Percentiles rank a stretch among this genome's conserved stretches.
Conservation (phyloP, 306 rosid species). For the Pachyrhizus erosus region DNA sequence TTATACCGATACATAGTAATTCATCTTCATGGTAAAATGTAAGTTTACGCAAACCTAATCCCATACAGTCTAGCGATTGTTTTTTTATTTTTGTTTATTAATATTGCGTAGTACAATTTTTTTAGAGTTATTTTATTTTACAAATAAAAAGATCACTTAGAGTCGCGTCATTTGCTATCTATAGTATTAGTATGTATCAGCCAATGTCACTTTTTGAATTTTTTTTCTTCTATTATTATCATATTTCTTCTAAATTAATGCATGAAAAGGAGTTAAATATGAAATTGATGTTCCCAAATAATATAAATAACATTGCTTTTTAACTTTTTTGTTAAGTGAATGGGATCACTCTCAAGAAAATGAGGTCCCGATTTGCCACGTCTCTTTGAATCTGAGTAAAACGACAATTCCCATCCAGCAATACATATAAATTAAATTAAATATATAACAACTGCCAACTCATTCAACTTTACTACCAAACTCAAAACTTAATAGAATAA, state of each 20-base stretch:
- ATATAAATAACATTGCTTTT: too few species aligned
- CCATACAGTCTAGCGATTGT: too few species aligned
- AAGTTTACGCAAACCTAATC: too few species aligned
- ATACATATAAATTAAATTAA: too few species aligned
- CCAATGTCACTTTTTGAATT: neutral
- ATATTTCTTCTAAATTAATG: neutral
- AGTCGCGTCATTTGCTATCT: neutral
- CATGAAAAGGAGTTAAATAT: neutral
- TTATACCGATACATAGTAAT: too few species aligned
- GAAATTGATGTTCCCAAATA: neutral
- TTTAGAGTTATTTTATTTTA: too few species aligned
- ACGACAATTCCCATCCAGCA: neutral
- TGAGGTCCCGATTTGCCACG: constrained; percentile 33
- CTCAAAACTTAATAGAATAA: neutral
- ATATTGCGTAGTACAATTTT: neutral
- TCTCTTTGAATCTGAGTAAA: neutral
- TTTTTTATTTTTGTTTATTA: too few species aligned
- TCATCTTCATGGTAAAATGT: too few species aligned
- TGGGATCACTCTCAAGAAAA: neutral
- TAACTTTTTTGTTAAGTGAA: neutral
- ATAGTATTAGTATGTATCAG: neutral
- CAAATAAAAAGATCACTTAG: too few species aligned
- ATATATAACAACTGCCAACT: too few species aligned
- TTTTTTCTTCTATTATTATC: neutral
- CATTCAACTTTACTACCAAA: too few species aligned